Evolutionary conservation across 345 rosid genomes (phyloP), one percentile per base, ranked within the genome.

Genomic region (Cardiospermum halicacabum): DNA sequence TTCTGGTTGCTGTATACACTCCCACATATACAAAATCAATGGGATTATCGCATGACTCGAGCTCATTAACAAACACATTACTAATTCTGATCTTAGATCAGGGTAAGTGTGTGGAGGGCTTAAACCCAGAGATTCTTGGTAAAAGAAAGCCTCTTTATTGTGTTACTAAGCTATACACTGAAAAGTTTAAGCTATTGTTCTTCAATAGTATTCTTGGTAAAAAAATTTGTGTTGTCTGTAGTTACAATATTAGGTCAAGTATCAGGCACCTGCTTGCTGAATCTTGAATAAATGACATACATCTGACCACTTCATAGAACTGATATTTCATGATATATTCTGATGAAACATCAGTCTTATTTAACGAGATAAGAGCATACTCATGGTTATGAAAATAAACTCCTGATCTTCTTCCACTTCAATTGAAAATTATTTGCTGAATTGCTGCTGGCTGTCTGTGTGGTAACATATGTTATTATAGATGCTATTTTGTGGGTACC

Each of bases 401-500:
- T 45, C 19, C 50, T 3, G 0, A 28, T 4, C 37, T 36, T 36
- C 27, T 40, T 40, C 7, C 1, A 59, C 47, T 42, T 26, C 4
- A 5, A 9, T 16, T 58, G 9, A 16, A 19, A 36, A 22, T 58
- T 5, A 39, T 36, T 18, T 43, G 37, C 30, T 5, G n/a, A 21
- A 18, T 28, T 58, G 28, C 22, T 42, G 28, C 19, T 47, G 4
- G 19, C 47, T 15, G 11, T 21, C 15, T 50, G 56, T 49, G 32
- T 53, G 24, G 19, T n/a, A 22, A 22, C 24, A 53, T 31, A 22
- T 48, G 34, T 68, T 19, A 9, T 34, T 53, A 11, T 30, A 28
- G 27, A 53, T n/a, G 11, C 56, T 58, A 57, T 3, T 57, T 28
- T 58, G 21, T 43, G 39, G 39, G 8, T 69, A 40, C 27, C 32